Percentiles rank a stretch among this genome's conserved stretches.
Conservation (phyloP, 768 basidiomycete genomes). For the Podaxis sp. region DNA sequence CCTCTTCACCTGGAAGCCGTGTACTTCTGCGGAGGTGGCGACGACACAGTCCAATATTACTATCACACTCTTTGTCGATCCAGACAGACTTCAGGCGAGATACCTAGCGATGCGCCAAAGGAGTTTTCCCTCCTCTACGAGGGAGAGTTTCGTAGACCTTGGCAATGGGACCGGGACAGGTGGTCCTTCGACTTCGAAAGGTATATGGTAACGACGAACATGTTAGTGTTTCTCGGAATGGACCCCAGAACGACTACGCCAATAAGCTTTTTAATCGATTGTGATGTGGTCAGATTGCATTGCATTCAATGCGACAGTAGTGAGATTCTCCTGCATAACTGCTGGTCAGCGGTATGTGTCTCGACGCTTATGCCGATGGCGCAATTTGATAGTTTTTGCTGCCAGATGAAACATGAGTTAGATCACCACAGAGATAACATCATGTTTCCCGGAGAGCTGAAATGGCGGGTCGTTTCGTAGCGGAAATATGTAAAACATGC, state of each 20-base stretch:
- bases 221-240: background rate
- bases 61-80: constrained; percentile 1
- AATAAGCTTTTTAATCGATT: background rate
- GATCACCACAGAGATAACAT: background rate
- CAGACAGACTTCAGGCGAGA: background rate
- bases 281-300: background rate
- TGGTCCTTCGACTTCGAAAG: background rate
- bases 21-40: background rate
- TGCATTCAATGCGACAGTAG: background rate
- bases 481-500: background rate
- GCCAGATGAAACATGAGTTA: constrained; percentile 1
- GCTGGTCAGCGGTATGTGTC: constrained; percentile 2
- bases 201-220: background rate
- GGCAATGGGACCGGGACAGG: background rate
- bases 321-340: background rate
- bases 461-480: background rate
- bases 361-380: background rate
- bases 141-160: background rate
- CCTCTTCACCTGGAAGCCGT: background rate
- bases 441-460: background rate
- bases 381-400: background rate
- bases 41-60: background rate
- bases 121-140: background rate
- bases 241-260: background rate
- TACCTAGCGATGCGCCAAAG: background rate